These are phyloP conservation scores for Antrodiella citrinella DNA, from an alignment of 768 basidiomycete species.

Conservation along the genomic window DNA sequence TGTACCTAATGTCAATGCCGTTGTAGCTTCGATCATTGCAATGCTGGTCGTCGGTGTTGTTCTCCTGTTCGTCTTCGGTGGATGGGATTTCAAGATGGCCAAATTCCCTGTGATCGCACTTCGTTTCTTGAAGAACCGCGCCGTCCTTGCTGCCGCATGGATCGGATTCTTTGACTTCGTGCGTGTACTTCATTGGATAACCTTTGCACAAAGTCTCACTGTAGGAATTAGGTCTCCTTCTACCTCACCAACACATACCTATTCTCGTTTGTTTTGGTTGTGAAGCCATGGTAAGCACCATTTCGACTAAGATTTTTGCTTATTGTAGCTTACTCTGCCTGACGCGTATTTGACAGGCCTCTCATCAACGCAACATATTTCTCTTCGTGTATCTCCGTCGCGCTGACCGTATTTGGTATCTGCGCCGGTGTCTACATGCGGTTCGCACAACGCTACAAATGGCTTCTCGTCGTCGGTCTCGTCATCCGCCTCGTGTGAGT, in stretches of 20 bases:
- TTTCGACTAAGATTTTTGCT: constrained; percentile 22
- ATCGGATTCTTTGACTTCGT: constrained; percentile 22
- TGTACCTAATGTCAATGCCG: too few relatives aligned
- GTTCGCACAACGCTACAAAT: constrained; percentile 36
- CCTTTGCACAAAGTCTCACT: not conserved
- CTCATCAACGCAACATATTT: constrained; percentile 29
- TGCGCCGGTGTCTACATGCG: constrained; percentile 37
- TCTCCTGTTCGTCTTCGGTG: constrained; percentile 19
- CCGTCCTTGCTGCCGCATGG: constrained; percentile 22
- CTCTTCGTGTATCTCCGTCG: constrained; percentile 31
- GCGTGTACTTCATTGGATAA: constrained; percentile 2
- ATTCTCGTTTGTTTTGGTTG: constrained; percentile 51
- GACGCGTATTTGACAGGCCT: too few relatives aligned
- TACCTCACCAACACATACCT: constrained; percentile 69
- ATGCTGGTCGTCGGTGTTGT: constrained; percentile 25
- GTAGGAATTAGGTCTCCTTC: constrained; percentile 56
- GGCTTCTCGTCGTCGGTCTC: constrained; percentile 20
- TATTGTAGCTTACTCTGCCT: too few relatives aligned
- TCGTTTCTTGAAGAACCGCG: constrained; percentile 26
- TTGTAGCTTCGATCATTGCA: constrained; percentile 22
- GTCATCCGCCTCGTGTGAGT: constrained; percentile 19
- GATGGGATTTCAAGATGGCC: constrained; percentile 28
- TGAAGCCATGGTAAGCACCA: constrained; percentile 14
- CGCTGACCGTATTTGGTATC: constrained; percentile 40
- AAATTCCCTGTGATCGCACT: constrained; percentile 26